These are phyloP conservation scores for Clonostachys sp. DNA, from an alignment of 2,329 filamentous ascomycete species.

Conservation along the genomic window DNA sequence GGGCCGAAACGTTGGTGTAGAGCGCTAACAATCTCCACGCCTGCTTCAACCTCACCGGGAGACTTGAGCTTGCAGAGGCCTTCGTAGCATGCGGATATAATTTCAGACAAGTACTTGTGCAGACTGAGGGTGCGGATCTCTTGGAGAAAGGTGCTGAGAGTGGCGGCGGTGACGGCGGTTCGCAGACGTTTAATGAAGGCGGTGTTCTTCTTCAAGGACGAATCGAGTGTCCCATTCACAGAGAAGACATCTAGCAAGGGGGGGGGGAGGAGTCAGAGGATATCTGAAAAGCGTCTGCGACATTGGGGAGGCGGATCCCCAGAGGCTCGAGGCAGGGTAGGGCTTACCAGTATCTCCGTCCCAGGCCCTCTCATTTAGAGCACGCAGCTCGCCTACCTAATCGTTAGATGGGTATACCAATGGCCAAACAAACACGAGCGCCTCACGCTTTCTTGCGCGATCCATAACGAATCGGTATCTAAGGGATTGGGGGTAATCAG, in stretches of 20 bases:
- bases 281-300: background rate
- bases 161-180: constrained; percentile 78
- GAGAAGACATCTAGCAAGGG: constrained; percentile 63
- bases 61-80: constrained; percentile 88
- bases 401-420: constrained; percentile 1
- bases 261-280: no score
- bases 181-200: constrained; percentile 95
- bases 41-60: constrained; percentile 85
- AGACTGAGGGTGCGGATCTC: constrained; percentile 88
- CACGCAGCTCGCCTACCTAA: constrained; percentile 77
- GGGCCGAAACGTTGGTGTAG: constrained; percentile 93
- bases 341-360: constrained; percentile 74
- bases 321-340: constrained; percentile 1
- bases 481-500: background rate
- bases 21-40: constrained; percentile 90
- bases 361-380: constrained; percentile 85
- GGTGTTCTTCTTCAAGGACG: constrained; percentile 95
- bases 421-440: constrained; percentile 1
- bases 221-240: constrained; percentile 79
- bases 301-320: constrained; percentile 3
- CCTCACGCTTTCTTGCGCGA: constrained; percentile 59
- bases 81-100: constrained; percentile 93
- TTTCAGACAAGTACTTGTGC: constrained; percentile 95
- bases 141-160: constrained; percentile 77
- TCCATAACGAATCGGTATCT: constrained; percentile 43